These are phyloP conservation scores for Alternaria longipes DNA, from an alignment of 2,329 filamentous ascomycete species.

Conservation along the genomic window DNA sequence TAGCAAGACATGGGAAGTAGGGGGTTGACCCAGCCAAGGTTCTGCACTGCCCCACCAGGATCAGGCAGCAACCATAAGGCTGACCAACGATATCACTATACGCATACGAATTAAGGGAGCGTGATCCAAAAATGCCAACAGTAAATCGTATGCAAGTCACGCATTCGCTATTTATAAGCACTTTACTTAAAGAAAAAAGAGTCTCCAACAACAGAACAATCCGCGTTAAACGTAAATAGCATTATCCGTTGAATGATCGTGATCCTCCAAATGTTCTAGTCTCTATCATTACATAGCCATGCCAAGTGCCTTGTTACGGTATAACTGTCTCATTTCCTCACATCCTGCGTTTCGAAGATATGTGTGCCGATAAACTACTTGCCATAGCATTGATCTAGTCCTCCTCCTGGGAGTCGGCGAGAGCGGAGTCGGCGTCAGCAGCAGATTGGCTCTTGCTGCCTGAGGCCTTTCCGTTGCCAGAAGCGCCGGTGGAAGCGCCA, in stretches of 20 bases:
- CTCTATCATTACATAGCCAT: not conserved
- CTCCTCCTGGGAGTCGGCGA: slow-evolving; percentile 27
- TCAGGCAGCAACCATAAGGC: too few species aligned
- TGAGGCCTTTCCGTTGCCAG: slow-evolving; percentile 2
- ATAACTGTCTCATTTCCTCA: not conserved
- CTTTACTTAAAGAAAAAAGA: too few species aligned
- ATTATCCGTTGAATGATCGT: slow-evolving; percentile 1
- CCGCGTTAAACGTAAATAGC: not conserved
- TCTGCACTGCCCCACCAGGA: too few species aligned
- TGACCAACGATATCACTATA: too few species aligned
- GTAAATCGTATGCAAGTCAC: too few species aligned
- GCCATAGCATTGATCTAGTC: slow-evolving; percentile 11
- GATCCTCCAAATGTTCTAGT: not conserved
- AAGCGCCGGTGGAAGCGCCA: not conserved
- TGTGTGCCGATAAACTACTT: not conserved
- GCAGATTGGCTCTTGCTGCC: slow-evolving; percentile 8
- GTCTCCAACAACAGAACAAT: not conserved
- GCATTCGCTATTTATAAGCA: too few species aligned
- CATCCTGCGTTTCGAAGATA: not conserved
- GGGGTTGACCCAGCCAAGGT: too few species aligned
- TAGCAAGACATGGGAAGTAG: too few species aligned
- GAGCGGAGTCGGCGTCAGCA: slow-evolving; percentile 20
- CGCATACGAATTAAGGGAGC: too few species aligned
- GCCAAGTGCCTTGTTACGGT: not conserved
- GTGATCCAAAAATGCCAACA: not conserved